Conservation (phyloP, 2,329 filamentous ascomycete species). For the Rutstroemia sp. region DNA sequence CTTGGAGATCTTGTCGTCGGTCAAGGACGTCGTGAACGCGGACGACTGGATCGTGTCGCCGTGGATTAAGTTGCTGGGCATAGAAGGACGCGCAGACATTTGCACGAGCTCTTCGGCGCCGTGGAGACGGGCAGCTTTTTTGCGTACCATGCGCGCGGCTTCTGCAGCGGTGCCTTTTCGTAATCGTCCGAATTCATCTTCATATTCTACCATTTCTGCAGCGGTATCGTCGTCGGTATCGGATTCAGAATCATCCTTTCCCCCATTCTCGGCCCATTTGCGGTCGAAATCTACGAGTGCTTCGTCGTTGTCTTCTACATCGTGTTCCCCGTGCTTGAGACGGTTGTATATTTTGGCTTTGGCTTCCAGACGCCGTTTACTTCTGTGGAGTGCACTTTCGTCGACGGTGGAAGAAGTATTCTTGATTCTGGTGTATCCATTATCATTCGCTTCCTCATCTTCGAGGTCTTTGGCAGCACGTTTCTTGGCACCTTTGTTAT, state of each 20-base stretch:
- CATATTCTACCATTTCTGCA: conserved; percentile 69
- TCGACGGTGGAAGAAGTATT: conserved; percentile 37
- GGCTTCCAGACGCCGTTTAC: conserved; percentile 77
- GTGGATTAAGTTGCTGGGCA: conserved; percentile 67
- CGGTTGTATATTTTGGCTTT: conserved; percentile 84
- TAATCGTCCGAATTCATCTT: conserved; percentile 87
- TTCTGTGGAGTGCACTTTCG: conserved; percentile 48
- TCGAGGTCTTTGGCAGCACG: conserved; percentile 53
- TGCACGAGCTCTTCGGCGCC: conserved; percentile 56
- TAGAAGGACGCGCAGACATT: conserved; percentile 59
- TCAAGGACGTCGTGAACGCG: conserved; percentile 54
- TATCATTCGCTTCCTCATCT: conserved; percentile 40
- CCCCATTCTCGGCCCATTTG: conserved; percentile 73
- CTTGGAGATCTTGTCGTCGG: conserved; percentile 57
- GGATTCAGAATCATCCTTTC: conserved; percentile 4
- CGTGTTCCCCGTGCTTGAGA: conserved; percentile 82
- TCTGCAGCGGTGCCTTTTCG: conserved; percentile 65
- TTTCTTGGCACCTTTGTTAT: conserved; percentile 56
- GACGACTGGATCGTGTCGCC: conserved; percentile 78
- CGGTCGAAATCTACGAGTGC: conserved; percentile 87
- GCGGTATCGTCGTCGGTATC: conserved; percentile 46
- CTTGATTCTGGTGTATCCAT: conserved; percentile 53
- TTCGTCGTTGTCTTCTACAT: conserved; percentile 43
- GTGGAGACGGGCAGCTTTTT: conserved; percentile 43
- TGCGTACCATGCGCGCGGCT: conserved; percentile 54